Percentiles rank a stretch among this genome's conserved stretches.
Conservation (phyloP, 2,329 filamentous ascomycete genomes). For the Beauveria scarabaeidicola region DNA sequence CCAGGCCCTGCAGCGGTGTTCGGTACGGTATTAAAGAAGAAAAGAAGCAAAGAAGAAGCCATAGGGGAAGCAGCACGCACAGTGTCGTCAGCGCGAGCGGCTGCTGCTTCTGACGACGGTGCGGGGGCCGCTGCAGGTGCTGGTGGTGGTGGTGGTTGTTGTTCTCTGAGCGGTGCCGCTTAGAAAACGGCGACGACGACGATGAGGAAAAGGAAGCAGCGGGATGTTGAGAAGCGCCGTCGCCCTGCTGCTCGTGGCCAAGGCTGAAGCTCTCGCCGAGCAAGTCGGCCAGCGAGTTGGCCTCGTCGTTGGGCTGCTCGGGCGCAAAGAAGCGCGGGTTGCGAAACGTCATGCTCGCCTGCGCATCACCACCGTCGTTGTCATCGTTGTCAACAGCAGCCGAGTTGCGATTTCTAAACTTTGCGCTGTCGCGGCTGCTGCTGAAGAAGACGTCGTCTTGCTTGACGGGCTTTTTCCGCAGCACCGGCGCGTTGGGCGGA, state of each 20-base stretch:
- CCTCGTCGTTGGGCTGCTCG: constrained; percentile 29
- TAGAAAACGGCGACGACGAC: background rate
- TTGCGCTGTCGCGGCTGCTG: constrained; percentile 16
- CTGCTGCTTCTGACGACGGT: too few relatives aligned
- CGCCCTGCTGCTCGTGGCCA: constrained; percentile 20
- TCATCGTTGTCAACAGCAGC: background rate
- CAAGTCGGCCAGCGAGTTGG: constrained; percentile 35
- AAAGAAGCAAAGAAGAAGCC: constrained; percentile 18
- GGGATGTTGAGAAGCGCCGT: background rate
- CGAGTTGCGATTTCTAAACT: constrained; percentile 2
- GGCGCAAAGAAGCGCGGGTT: constrained; percentile 54
- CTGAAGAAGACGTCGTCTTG: constrained; percentile 45
- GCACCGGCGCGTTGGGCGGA: constrained; percentile 46
- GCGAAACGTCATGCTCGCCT: constrained; percentile 37
- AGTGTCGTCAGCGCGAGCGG: constrained; percentile 17
- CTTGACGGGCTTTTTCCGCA: constrained; percentile 37
- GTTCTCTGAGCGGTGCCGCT: background rate
- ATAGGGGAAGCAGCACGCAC: constrained; percentile 17
- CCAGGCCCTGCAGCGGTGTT: constrained; percentile 20
- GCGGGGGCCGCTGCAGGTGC: too few relatives aligned
- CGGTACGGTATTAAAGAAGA: constrained; percentile 16
- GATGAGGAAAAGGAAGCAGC: background rate
- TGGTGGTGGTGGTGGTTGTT: too few relatives aligned
- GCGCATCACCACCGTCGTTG: too few relatives aligned
- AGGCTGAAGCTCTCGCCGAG: constrained; percentile 37